Base-by-base conservation (phyloP, 192 early-diverging fungal species). In the Piromyces sp. region DNA sequence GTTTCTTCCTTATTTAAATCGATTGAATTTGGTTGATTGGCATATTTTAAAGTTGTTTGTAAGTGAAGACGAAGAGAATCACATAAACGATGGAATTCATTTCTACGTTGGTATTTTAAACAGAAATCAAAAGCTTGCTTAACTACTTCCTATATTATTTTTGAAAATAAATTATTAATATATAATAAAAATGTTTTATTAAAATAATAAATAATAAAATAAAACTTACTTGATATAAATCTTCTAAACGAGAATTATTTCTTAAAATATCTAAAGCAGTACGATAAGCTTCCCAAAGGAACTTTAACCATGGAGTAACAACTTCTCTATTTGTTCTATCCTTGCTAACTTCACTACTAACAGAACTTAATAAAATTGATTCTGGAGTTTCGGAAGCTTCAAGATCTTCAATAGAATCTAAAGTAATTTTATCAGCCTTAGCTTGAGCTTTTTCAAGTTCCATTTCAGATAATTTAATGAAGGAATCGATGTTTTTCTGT, bases 251-350 rank as follows among this genome's bases (percentile, higher is more conserved):
- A 82, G 94, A 92, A 84, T 98, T 98, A 93, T 98, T 98, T 83
- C 97, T 90, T 86, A 99, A 86, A 80, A 96, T 96, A 84, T 99
- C 97, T 79, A 99, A 91, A 68, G 95, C 93, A 82, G 95, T 98
- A 80, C 98, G 90, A 88, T 99, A 98, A n/a, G 94, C 94, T 88
- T 99, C 98, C 98, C 98, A 99, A 84, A 98, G 90, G 88, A 99
- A 98, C 88, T 95, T 96, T 81, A 99, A 90, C 95, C 97, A 98
- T 37, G 98, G 97, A 51, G 97, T 99, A 42, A 99, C 96, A 30
- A 98, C 94, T 82, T 95, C 96, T 81, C 98, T 94, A 86, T 99
- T 96, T 30, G 97, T 96, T 30, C 98, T 91, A 88, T 99, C 97
- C 87, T 95, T 96, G 88, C 89, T 92, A 84, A 95, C 94, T 81